Evolutionary conservation across 257 asterid species (phyloP).

Genomic region (Solanum boliviense): DNA sequence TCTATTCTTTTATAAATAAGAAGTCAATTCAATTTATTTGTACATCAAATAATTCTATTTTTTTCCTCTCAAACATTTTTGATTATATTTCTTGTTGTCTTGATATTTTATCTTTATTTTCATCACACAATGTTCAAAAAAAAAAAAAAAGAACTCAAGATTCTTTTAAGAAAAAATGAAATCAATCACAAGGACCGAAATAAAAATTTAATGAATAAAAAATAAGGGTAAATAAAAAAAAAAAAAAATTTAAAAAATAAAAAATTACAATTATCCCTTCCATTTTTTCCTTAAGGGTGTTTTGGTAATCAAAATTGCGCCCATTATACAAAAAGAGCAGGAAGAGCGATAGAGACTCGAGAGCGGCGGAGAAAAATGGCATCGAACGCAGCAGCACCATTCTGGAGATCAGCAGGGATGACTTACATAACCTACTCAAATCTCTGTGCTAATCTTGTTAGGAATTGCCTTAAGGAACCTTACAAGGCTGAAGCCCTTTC

Average conservation of each 20-base stretch:
- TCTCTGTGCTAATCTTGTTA: conserved; percentile 70
- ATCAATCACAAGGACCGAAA: no score
- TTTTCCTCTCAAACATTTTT: no score
- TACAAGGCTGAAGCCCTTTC: not conserved
- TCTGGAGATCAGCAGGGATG: conserved; percentile 60
- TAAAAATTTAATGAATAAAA: no score
- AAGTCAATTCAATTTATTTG: no score
- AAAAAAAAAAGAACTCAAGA: no score
- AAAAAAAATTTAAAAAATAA: not conserved
- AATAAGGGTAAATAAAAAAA: no score
- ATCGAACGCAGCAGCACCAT: conserved; percentile 52
- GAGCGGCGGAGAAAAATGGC: conserved; percentile 30
- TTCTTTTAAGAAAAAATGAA: no score
- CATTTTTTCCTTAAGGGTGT: not conserved
- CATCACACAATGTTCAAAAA: no score
- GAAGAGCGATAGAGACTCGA: not conserved
- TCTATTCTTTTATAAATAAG: no score
- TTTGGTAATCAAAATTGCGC: not conserved
- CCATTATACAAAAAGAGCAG: not conserved
- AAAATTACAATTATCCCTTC: not conserved
- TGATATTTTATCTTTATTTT: no score
- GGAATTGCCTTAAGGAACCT: conserved; percentile 24
- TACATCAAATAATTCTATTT: no score
- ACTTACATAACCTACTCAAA: conserved; percentile 81
- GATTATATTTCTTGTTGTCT: no score